These are phyloP conservation scores for Cladophialophora chaetospira DNA, from an alignment of 2,329 filamentous ascomycete genomes.

Conservation along the genomic window DNA sequence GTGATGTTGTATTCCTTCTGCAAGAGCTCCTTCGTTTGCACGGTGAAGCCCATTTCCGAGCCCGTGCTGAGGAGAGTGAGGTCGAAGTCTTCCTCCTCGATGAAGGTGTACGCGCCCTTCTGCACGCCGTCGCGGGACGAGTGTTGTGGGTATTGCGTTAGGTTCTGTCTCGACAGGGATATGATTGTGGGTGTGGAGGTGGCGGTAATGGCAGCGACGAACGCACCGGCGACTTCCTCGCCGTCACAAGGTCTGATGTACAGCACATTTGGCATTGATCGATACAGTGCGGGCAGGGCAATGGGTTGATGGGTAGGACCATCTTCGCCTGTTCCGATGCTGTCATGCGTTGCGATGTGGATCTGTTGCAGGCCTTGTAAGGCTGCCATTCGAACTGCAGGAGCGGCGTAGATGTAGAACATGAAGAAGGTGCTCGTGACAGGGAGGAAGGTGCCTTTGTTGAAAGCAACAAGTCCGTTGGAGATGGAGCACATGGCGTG, in stretches of 20 bases:
- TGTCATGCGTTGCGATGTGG: constrained; percentile 62
- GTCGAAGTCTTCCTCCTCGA: too few relatives aligned
- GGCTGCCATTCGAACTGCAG: constrained; percentile 61
- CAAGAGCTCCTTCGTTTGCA: too few relatives aligned
- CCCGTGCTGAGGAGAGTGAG: too few relatives aligned
- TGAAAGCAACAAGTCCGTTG: constrained; percentile 69
- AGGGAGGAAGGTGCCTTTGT: constrained; percentile 50
- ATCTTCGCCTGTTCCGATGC: constrained; percentile 60
- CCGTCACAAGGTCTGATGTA: constrained; percentile 63
- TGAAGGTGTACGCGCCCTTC: too few relatives aligned
- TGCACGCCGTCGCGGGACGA: too few relatives aligned
- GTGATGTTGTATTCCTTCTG: too few relatives aligned
- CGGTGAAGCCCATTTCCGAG: too few relatives aligned
- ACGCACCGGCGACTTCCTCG: constrained; percentile 56
- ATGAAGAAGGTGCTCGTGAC: constrained; percentile 60
- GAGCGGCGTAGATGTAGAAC: constrained; percentile 58
- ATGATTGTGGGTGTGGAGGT: not conserved
- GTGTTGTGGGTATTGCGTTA: too few relatives aligned
- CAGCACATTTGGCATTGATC: constrained; percentile 63
- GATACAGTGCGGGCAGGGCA: constrained; percentile 58
- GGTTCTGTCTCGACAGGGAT: not conserved
- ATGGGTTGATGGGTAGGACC: constrained; percentile 66
- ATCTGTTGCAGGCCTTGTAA: constrained; percentile 56
- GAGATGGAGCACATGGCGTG: constrained; percentile 75
- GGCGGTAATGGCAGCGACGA: constrained; percentile 38